Conservation (phyloP, 2,329 filamentous ascomycete species). For the Mycosphaerella sp. region DNA sequence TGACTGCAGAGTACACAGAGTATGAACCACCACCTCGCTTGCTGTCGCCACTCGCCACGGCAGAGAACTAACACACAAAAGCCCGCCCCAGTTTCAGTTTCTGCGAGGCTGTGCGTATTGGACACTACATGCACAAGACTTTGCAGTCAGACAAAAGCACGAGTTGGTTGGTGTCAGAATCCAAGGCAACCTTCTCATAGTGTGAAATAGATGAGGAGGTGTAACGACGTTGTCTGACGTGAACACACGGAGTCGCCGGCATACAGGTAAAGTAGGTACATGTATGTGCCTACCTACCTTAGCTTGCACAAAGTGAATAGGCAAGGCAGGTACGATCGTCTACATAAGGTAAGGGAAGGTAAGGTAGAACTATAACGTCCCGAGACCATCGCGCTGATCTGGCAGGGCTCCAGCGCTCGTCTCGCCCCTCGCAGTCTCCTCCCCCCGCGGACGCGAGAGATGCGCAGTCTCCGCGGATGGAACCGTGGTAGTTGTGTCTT, state of each 20-base stretch:
- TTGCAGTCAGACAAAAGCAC: not conserved
- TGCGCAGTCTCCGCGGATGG: not conserved
- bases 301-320: no score
- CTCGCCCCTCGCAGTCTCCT: slow-evolving; percentile 16
- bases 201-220: not conserved
- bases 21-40: not conserved
- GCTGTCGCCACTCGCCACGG: not conserved
- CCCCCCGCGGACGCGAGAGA: slow-evolving; percentile 15
- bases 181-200: no score
- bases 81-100: not conserved
- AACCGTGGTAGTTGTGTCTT: slow-evolving; percentile 2
- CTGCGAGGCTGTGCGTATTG: not conserved
- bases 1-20: not conserved
- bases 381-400: slow-evolving; percentile 7
- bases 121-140: not conserved
- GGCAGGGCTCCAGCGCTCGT: slow-evolving; percentile 14
- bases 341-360: not conserved
- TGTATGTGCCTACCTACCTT: no score
- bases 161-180: not conserved
- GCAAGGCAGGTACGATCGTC: not conserved
- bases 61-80: not conserved
- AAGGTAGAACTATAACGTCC: not conserved
- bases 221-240: not conserved
- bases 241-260: not conserved
- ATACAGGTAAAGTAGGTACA: not conserved